Base-by-base conservation (phyloP, 2,329 filamentous ascomycete genomes). In the Pseudogymnoascus sp. region DNA sequence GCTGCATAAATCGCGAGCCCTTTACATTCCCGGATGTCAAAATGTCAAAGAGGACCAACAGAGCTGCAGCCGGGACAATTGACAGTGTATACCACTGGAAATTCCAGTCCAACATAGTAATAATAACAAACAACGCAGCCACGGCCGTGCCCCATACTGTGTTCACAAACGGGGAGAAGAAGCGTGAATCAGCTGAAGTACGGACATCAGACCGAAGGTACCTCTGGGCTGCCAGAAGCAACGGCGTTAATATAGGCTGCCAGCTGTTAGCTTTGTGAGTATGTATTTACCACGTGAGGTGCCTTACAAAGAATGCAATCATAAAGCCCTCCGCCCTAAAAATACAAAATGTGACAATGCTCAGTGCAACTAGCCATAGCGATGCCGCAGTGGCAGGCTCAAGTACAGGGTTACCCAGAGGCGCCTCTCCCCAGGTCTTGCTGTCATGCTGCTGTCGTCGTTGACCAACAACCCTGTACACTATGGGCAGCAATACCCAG, bases 181-280 rank as follows among this genome's bases (percentile, higher is more conserved):
- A 29, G 59, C 42, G 62, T 61, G 63, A 39, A n/a, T 40, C 60
- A 13, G 29, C 25, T 25, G 63, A 60, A 21, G 39, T 60, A 18
- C n/a, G 27, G 21, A 58, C 9, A 13, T 58, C 60, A 36, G 58
- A 60, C 52, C 62, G 65, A 27, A 69, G 60, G 63, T 68, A 65
- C 36, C 55, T 68, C 12, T 72, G 67, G 5, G 62, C 64, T 13
- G 69, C 31, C 36, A 72, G 55, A 29, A 75, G 67, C 2, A 75
- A 65, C 2, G 74, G 74, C 37, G 67, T 70, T 45, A 74, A 68
- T 18, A 62, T 68, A 12, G 74, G 73, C 71, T 75, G 52, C 27
- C 58, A 18, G 5, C 37, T 33, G 45, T 55, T 55, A 55, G 45
- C 45, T 31, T 10, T 31, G n/a, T 18, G 13, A 4, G 6, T n/a